Percentiles rank a stretch among this genome's conserved stretches.
Evolutionary conservation across 2,329 filamentous ascomycete genomes (phyloP).

Genomic region (Hymenoscyphus infarciens): DNA sequence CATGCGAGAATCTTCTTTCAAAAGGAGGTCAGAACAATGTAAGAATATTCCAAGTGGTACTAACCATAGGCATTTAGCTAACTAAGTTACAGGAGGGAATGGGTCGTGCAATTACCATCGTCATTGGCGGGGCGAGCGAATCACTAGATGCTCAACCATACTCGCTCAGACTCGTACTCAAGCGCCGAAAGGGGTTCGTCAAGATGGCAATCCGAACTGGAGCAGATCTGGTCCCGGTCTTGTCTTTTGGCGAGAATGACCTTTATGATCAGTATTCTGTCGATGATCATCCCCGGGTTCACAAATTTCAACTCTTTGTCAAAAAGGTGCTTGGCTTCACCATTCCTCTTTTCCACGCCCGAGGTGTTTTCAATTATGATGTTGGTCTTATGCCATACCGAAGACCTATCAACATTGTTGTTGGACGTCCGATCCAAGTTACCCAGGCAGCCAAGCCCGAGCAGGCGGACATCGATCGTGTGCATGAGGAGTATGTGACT

Average conservation of each 20-base stretch:
- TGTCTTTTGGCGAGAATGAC: constrained; percentile 94
- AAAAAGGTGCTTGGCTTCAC: constrained; percentile 91
- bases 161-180: constrained; percentile 72
- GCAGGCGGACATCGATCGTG: constrained; percentile 70
- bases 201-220: constrained; percentile 89
- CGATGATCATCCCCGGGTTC: constrained; percentile 71
- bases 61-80: constrained; percentile 3
- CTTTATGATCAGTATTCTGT: constrained; percentile 87
- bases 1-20: constrained; percentile 82
- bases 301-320: constrained; percentile 76
- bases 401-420: constrained; percentile 80
- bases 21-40: constrained; percentile 68
- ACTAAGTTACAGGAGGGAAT: constrained; percentile 60
- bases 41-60: constrained; percentile 11
- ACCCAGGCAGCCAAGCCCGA: constrained; percentile 59
- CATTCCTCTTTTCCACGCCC: constrained; percentile 81
- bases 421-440: constrained; percentile 77
- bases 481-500: constrained; percentile 74
- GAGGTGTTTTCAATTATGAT: constrained; percentile 96
- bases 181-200: constrained; percentile 84
- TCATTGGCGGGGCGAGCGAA: constrained; percentile 88
- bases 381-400: constrained; percentile 95
- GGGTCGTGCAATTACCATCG: constrained; percentile 95
- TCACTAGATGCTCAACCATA: constrained; percentile 84
- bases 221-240: constrained; percentile 88